Percentiles rank a stretch among this genome's conserved stretches.
phyloP scores from a whole-genome alignment of 306 rosid genomes.

The Notholithocarpus densiflorus region DNA sequence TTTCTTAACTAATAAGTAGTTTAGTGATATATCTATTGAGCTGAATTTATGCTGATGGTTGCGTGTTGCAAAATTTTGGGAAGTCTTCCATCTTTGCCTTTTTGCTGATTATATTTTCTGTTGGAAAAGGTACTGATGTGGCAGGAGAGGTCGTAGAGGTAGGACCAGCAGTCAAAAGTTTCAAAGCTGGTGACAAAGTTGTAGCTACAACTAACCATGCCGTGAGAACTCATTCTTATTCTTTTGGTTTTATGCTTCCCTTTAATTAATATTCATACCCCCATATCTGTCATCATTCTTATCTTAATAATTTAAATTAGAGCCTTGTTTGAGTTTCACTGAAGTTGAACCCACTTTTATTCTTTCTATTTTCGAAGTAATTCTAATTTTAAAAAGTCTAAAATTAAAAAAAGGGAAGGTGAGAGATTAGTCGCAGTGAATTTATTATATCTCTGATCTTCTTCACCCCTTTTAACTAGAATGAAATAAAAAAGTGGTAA shows the following conservation, averaged over 20 bases:
- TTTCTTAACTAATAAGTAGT: background rate
- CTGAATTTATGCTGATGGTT: background rate
- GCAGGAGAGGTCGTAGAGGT: too few species aligned
- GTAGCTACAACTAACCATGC: background rate
- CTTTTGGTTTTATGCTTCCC: background rate
- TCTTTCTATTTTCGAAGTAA: too few species aligned
- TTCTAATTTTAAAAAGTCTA: too few species aligned
- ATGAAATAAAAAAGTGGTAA: too few species aligned
- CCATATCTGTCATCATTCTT: too few species aligned
- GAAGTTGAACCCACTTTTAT: too few species aligned
- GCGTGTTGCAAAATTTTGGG: conserved; percentile 3
- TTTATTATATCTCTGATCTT: too few species aligned
- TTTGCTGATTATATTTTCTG: conserved; percentile 5
- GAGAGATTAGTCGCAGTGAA: too few species aligned
- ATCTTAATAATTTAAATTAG: too few species aligned
- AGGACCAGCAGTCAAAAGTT: conserved; percentile 32
- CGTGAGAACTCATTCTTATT: conserved; percentile 36
- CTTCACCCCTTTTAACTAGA: too few species aligned
- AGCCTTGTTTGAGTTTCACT: too few species aligned
- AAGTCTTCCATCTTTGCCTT: background rate
- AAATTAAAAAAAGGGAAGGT: too few species aligned
- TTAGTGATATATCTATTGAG: background rate
- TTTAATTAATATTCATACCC: background rate
- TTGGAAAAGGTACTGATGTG: background rate
- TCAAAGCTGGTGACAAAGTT: conserved; percentile 70